Percentiles rank a stretch among this genome's conserved stretches.
Evolutionary conservation across 2,329 filamentous ascomycete species (phyloP).

Genomic region (Alternaria sp.): DNA sequence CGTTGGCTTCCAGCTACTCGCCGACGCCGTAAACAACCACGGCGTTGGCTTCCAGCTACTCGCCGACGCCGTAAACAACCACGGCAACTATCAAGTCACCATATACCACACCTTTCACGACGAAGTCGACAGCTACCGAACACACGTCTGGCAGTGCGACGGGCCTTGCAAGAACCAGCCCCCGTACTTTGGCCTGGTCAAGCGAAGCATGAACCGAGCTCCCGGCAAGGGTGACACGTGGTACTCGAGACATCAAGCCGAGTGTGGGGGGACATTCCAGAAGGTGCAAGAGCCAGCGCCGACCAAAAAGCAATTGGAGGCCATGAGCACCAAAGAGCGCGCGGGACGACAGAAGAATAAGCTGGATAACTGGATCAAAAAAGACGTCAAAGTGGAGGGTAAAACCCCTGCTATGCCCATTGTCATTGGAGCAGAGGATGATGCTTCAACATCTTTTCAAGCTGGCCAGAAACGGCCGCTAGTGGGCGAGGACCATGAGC

Average conservation of each 20-base stretch:
- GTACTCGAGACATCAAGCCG: constrained; percentile 51
- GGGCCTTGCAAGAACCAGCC: constrained; percentile 50
- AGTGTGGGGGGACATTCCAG: constrained; percentile 53
- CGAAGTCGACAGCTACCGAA: constrained; percentile 56
- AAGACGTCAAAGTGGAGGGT: constrained; percentile 16
- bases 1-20: constrained; percentile 53
- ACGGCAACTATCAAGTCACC: constrained; percentile 52
- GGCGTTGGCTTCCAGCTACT: no score
- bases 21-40: constrained; percentile 56
- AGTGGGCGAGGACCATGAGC: constrained; percentile 18
- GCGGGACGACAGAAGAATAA: constrained; percentile 57
- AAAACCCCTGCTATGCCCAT: constrained; percentile 17
- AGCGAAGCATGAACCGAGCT: constrained; percentile 56
- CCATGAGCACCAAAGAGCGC: constrained; percentile 51
- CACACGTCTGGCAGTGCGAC: constrained; percentile 56
- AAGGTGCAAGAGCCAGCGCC: constrained; percentile 54
- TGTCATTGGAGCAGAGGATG: constrained; percentile 18
- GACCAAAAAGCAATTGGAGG: constrained; percentile 53
- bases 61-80: no score
- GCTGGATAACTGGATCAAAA: constrained; percentile 52
- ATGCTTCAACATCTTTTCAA: constrained; percentile 10
- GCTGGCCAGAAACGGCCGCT: constrained; percentile 33
- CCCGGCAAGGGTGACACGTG: constrained; percentile 54
- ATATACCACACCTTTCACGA: constrained; percentile 57
- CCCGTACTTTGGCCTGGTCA: constrained; percentile 56